Percentiles rank a stretch among this genome's conserved stretches.
Evolutionary conservation across 78 protist genomes (phyloP).

Genomic region (Anaeramoeba flamelloides): DNA sequence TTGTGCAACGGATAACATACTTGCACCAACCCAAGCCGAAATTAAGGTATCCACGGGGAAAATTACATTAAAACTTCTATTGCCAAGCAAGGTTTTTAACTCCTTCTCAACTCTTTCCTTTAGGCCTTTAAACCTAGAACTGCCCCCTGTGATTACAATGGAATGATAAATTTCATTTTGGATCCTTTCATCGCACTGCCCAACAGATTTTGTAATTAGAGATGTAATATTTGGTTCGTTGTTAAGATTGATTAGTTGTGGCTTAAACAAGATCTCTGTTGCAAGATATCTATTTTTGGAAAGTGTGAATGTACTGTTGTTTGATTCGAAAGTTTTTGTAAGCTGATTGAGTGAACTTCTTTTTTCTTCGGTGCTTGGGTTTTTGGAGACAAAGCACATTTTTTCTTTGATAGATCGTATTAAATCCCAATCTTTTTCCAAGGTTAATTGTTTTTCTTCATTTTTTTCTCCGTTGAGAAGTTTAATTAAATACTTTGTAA

Average conservation of each 20-base stretch:
- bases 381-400: too few relatives aligned
- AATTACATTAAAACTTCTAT: too few relatives aligned
- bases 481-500: too few relatives aligned
- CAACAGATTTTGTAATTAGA: background rate
- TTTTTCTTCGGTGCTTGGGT: too few relatives aligned
- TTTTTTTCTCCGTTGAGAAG: too few relatives aligned
- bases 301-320: too few relatives aligned
- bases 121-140: background rate
- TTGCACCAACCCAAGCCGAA: background rate
- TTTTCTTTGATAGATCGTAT: too few relatives aligned
- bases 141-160: background rate
- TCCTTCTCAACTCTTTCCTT: background rate
- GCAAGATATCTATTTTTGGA: too few relatives aligned
- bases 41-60: background rate
- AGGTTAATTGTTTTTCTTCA: too few relatives aligned
- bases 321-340: too few relatives aligned
- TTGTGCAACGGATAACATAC: background rate
- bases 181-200: background rate
- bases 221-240: background rate
- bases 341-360: too few relatives aligned
- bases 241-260: background rate
- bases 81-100: background rate
- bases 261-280: background rate
- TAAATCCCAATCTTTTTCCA: too few relatives aligned
- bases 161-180: background rate